Conservation (phyloP, 208 protist species). For the Acanthamoeba rhysodes region DNA sequence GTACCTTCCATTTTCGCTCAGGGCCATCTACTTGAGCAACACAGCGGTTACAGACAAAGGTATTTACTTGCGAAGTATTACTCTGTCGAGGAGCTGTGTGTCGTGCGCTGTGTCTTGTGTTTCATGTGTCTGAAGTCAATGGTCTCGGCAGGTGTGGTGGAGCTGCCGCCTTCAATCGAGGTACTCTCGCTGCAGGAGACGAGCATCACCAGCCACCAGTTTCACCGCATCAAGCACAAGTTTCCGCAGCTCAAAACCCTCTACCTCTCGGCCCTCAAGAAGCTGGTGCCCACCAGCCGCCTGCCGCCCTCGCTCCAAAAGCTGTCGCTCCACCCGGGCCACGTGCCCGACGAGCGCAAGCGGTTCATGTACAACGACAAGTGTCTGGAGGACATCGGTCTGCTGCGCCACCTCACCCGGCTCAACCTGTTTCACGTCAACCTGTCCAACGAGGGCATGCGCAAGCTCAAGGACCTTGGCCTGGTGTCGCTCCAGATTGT, state of each 20-base stretch:
- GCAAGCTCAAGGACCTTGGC: conserved; percentile 6
- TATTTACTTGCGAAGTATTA: neutral
- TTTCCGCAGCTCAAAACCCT: neutral
- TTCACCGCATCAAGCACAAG: conserved; percentile 38
- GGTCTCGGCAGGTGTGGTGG: neutral
- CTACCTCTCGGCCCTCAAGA: conserved; percentile 40
- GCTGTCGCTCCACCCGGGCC: conserved; percentile 44
- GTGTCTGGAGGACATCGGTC: conserved; percentile 19
- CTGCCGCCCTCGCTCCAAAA: conserved; percentile 16
- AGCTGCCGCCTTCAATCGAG: conserved; percentile 22
- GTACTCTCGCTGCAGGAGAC: conserved; percentile 14
- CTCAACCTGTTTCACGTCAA: conserved; percentile 58
- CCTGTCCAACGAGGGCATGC: conserved; percentile 37
- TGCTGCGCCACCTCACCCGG: neutral
- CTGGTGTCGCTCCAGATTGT: conserved; percentile 47
- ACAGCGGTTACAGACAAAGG: conserved; percentile 20
- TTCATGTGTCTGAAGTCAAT: neutral
- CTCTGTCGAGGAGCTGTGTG: too few species aligned
- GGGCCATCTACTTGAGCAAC: conserved; percentile 21
- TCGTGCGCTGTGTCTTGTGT: too few species aligned
- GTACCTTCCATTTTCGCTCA: conserved; percentile 11
- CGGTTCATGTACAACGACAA: conserved; percentile 42
- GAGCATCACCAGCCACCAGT: conserved; percentile 20
- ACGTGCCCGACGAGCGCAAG: conserved; percentile 9
- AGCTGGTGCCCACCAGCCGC: conserved; percentile 15